phyloP scores from a whole-genome alignment of 257 asterid species.

The Craterostigma plantagineum region DNA sequence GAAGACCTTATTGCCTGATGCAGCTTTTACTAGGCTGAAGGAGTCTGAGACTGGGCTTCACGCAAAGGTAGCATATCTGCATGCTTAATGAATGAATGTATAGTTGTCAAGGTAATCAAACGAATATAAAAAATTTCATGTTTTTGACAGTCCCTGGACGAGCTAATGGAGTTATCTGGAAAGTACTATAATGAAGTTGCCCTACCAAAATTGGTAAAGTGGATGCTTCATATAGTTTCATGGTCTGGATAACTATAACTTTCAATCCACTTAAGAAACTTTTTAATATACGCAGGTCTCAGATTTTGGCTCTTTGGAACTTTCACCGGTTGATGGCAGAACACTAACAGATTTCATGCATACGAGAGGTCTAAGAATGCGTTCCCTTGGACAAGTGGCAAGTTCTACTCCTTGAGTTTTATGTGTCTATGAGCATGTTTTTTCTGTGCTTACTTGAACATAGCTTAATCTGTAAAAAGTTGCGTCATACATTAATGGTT shows the following conservation, averaged over 20 bases:
- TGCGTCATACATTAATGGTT: no score
- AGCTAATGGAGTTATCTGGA: conserved; percentile 49
- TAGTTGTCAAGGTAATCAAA: conserved; percentile 10
- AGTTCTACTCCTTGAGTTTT: conserved; percentile 16
- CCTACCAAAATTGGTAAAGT: conserved; percentile 88
- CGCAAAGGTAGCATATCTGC: conserved; percentile 37
- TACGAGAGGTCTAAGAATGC: conserved; percentile 97
- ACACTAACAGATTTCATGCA: conserved; percentile 98
- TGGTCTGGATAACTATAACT: conserved; percentile 1
- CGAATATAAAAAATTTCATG: conserved; percentile 20
- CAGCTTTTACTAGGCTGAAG: conserved; percentile 53
- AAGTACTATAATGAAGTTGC: conserved; percentile 79
- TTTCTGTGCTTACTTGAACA: conserved; percentile 4
- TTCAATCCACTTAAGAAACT: not conserved
- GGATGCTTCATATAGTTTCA: conserved; percentile 5
- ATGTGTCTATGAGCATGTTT: conserved; percentile 4
- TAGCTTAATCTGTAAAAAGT: no score
- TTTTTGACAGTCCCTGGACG: conserved; percentile 55
- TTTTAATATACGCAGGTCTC: conserved; percentile 48
- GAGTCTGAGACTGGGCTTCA: conserved; percentile 92
- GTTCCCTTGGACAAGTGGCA: conserved; percentile 96
- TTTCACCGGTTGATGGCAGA: conserved; percentile 98
- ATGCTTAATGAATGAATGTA: conserved; percentile 4
- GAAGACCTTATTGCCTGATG: conserved; percentile 45
- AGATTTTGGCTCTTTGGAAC: conserved; percentile 97